Base-by-base conservation (phyloP, 495 filamentous ascomycete genomes). In the Patellaria atrata region DNA sequence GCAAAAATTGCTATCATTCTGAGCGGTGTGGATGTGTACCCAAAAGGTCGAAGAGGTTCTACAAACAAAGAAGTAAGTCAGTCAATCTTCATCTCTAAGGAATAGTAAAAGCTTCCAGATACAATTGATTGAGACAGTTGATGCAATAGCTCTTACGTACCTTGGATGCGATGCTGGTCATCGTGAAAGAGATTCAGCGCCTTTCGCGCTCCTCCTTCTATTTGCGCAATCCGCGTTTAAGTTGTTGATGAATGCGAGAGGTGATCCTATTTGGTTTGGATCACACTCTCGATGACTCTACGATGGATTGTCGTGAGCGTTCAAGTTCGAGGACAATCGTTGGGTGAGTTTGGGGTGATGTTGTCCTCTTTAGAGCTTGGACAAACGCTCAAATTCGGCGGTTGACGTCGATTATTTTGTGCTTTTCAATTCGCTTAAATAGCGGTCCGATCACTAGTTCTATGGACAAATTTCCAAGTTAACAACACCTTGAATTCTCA, bases 31-130 rank as follows among this genome's bases (percentile, higher is more conserved):
- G 38, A 18, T 12, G 15, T 41, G 25, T 53, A 61, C 58, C 58
- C 38, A 61, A 48, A 38, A 61, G 50, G 10, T 61, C 58, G 53
- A 51, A 61, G 30, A 55, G 54, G 48, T 61, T 61, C 58, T 61
- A 30, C 29, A 33, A 19, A 4, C 20, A 35, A 5, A 17, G 33
- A 22, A 23, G 34, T 49, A 27, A 49, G 46, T n/a, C 33, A 35
- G 18, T 19, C 10, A 17, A 5, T 4, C 28, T 8, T 13, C 12
- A 6, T n/a, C n/a, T n/a, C 1, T 25, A 33, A 44, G 35, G 17
- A 27, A 22, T 29, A 21, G 13, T 15, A 21, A 9, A 13, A 21
- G 17, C 33, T 26, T 11, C 21, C 16, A 20, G 19, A 10, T 8
- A 22, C 18, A n/a, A 14, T 37, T 11, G 17, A 27, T 24, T 22